Conservation (phyloP, 495 filamentous ascomycete genomes). For the Penicillium angulare region DNA sequence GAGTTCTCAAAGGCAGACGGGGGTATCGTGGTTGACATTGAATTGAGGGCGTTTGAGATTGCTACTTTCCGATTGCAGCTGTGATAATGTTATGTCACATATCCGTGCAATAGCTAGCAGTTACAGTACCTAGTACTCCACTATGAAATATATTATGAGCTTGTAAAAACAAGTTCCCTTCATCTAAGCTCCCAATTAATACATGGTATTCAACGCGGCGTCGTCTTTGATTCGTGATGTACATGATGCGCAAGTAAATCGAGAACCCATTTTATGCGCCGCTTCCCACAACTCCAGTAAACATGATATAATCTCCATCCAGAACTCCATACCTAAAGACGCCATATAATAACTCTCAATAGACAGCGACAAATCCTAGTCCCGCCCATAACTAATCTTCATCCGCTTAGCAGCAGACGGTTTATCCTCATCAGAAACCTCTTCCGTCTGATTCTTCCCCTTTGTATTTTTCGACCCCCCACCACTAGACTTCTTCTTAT, state of each 20-base stretch:
- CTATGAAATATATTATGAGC: no score
- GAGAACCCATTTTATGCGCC: no score
- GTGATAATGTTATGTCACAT: constrained; percentile 23
- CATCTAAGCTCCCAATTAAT: background rate
- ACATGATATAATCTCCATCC: background rate
- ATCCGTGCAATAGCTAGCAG: background rate
- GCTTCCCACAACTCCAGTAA: constrained; percentile 1
- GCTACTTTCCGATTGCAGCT: constrained; percentile 79
- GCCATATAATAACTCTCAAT: no score
- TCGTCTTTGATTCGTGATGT: constrained; percentile 19
- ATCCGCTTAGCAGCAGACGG: constrained; percentile 46
- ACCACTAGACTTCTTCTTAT: constrained; percentile 43
- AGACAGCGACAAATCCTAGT: constrained; percentile 26
- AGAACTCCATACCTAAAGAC: constrained; percentile 15
- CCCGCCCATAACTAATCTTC: constrained; percentile 52
- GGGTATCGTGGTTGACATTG: constrained; percentile 55
- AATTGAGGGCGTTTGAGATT: constrained; percentile 85
- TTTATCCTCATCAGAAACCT: constrained; percentile 44
- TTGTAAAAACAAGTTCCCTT: no score
- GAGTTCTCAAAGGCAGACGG: constrained; percentile 44
- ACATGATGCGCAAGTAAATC: constrained; percentile 17
- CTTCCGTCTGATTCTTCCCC: constrained; percentile 36
- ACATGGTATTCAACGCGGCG: constrained; percentile 3
- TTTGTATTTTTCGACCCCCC: constrained; percentile 32
- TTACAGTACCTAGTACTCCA: background rate